A percentile compares a stretch with the other conserved stretches of the same genome.
These are phyloP conservation scores for Cytospora paraplurivora DNA, from an alignment of 2,329 filamentous ascomycete genomes.

Conservation along the genomic window DNA sequence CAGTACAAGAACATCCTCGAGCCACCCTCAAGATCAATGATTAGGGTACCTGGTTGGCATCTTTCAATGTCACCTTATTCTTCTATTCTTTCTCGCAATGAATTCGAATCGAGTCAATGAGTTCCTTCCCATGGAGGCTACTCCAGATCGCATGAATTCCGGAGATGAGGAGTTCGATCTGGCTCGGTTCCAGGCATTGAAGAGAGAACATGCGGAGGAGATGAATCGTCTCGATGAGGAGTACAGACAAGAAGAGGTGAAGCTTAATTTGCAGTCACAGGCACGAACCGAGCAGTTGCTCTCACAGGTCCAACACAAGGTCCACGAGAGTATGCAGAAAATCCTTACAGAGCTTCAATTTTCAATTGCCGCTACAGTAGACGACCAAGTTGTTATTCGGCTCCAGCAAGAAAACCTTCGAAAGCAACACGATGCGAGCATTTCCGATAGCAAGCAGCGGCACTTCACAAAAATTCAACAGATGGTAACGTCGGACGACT, in stretches of 20 bases:
- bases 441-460: constrained; percentile 18
- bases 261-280: constrained; percentile 21
- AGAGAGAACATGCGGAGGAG: constrained; percentile 26
- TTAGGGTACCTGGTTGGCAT: not conserved
- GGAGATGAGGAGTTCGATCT: constrained; percentile 23
- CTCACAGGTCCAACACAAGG: constrained; percentile 23
- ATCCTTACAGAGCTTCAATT: constrained; percentile 19
- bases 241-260: constrained; percentile 9
- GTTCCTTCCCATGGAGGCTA: constrained; percentile 13
- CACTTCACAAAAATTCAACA: constrained; percentile 22
- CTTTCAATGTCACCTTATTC: not conserved
- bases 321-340: constrained; percentile 23
- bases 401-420: constrained; percentile 24
- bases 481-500: constrained; percentile 6
- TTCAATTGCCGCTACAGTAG: constrained; percentile 21
- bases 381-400: constrained; percentile 20
- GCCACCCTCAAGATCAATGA: not conserved
- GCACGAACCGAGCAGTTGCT: constrained; percentile 16
- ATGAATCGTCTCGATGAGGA: constrained; percentile 21
- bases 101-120: constrained; percentile 22
- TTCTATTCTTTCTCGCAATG: constrained; percentile 12
- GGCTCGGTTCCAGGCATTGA: constrained; percentile 19
- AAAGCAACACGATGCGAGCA: constrained; percentile 20
- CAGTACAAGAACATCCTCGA: not conserved
- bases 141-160: constrained; percentile 4